Percentiles rank a stretch among this genome's conserved stretches.
Evolutionary conservation across 1,139 yeast species (phyloP).

Genomic region (Hyphopichia fennica): DNA sequence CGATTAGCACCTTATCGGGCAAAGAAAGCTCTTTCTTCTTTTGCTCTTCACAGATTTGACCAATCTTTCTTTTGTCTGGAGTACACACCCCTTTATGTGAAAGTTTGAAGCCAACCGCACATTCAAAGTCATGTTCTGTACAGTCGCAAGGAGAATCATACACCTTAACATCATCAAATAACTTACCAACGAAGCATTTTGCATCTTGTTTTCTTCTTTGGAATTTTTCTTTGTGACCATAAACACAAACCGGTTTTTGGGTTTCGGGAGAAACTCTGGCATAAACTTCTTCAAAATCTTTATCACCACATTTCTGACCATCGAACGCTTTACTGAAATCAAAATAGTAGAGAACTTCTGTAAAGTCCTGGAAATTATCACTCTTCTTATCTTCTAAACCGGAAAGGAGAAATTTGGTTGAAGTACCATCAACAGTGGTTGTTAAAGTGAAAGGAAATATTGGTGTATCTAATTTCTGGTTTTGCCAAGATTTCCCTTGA

Average conservation of each 20-base stretch:
- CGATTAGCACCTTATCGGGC: conserved; percentile 41
- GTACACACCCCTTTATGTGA: conserved; percentile 53
- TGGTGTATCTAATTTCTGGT: conserved; percentile 46
- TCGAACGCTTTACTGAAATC: conserved; percentile 64
- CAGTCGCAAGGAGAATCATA: conserved; percentile 67
- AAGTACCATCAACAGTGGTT: conserved; percentile 75
- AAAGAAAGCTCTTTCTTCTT: conserved; percentile 22
- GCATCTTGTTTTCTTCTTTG: conserved; percentile 68
- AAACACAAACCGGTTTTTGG: conserved; percentile 61
- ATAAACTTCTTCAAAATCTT: conserved; percentile 70
- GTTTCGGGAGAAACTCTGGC: conserved; percentile 50
- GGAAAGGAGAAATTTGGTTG: conserved; percentile 56
- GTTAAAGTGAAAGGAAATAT: conserved; percentile 48
- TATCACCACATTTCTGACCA: conserved; percentile 47
- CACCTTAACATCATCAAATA: conserved; percentile 58
- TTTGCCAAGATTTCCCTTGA: conserved; percentile 70
- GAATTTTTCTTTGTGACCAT: conserved; percentile 72
- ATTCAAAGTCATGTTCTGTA: conserved; percentile 67
- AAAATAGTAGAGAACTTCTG: conserved; percentile 41
- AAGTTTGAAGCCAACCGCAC: conserved; percentile 56
- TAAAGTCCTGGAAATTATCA: conserved; percentile 11
- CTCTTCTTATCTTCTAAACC: conserved; percentile 39
- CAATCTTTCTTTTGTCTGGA: conserved; percentile 42
- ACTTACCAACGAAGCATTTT: conserved; percentile 64
- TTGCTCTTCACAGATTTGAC: conserved; percentile 22